Conservation (phyloP, 495 filamentous ascomycete species). For the Penicillium goetzii region DNA sequence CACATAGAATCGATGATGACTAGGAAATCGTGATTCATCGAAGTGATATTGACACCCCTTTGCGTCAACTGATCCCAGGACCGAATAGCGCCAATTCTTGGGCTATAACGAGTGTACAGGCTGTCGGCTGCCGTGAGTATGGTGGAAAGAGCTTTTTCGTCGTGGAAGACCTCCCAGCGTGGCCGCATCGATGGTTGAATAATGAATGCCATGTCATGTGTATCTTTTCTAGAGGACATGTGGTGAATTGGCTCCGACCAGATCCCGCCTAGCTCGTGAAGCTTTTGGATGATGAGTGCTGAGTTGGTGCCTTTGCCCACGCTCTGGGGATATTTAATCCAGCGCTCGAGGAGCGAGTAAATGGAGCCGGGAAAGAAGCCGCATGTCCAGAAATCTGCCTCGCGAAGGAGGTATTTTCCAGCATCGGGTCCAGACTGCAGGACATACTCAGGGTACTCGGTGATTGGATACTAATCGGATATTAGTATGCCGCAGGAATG, state of each 20-base stretch:
- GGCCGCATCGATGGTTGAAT: conserved; percentile 34
- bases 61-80: conserved; percentile 42
- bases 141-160: conserved; percentile 31
- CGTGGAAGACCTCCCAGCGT: conserved; percentile 39
- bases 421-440: conserved; percentile 27
- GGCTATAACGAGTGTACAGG: conserved; percentile 40
- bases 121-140: conserved; percentile 39
- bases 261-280: conserved; percentile 15
- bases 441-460: conserved; percentile 36
- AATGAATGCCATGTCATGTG: conserved; percentile 53
- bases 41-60: conserved; percentile 25
- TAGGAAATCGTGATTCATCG: conserved; percentile 37
- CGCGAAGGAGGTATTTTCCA: conserved; percentile 35
- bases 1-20: conserved; percentile 53
- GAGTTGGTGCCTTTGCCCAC: background rate
- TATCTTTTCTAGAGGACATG: conserved; percentile 39
- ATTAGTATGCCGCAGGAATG: background rate
- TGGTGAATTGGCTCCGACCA: conserved; percentile 26
- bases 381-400: conserved; percentile 49
- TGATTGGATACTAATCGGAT: background rate
- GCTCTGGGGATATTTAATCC: conserved; percentile 31
- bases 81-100: conserved; percentile 40
- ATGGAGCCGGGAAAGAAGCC: conserved; percentile 48
- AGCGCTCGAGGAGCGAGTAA: conserved; percentile 38
- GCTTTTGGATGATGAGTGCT: background rate